These are phyloP conservation scores for Tympanopsis confertula DNA, from an alignment of 2,329 filamentous ascomycete species.

Conservation along the genomic window DNA sequence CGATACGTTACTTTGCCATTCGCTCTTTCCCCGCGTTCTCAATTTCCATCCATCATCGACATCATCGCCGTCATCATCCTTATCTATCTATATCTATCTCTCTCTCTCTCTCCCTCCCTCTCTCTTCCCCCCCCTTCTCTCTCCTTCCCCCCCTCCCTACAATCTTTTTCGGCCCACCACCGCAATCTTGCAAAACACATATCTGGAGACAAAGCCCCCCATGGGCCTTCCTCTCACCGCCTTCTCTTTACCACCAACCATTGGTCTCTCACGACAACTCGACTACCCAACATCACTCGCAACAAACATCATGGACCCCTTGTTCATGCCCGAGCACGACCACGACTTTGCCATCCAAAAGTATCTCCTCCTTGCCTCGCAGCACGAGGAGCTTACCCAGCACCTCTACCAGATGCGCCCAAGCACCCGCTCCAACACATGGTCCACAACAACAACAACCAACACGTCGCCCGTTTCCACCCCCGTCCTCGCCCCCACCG, in stretches of 20 bases:
- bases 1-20: no score
- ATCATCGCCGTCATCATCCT: not conserved
- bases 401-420: constrained; percentile 38
- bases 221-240: not conserved
- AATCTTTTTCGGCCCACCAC: not conserved
- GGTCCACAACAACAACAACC: constrained; percentile 12
- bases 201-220: no score
- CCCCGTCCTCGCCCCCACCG: constrained; percentile 35
- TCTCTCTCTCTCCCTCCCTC: not conserved
- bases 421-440: constrained; percentile 8
- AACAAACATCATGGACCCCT: not conserved
- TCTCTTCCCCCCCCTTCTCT: not conserved
- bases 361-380: constrained; percentile 39
- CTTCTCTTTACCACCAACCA: not conserved
- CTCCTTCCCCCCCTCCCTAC: not conserved
- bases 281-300: not conserved
- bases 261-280: not conserved
- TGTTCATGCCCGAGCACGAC: constrained; percentile 17
- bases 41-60: not conserved
- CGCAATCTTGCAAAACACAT: not conserved
- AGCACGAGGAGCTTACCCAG: constrained; percentile 38
- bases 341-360: constrained; percentile 38
- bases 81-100: not conserved
- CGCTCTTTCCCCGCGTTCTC: not conserved
- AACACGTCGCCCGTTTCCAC: constrained; percentile 14